Conservation (phyloP, 75 land plant species). For the Isoetes taiwanensis region DNA sequence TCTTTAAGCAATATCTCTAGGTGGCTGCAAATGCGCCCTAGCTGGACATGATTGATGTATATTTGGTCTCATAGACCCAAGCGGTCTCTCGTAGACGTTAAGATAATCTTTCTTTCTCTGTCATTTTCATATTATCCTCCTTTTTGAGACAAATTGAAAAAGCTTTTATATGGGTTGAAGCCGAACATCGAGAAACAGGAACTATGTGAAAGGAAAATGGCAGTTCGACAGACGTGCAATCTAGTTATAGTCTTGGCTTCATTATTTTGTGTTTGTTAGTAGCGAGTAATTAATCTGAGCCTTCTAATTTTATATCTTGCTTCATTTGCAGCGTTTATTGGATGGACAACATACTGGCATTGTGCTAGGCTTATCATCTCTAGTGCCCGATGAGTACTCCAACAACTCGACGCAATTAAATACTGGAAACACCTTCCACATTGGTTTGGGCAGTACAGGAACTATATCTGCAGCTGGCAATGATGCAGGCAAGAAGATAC, state of each 20-base stretch:
- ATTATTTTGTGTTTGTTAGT: not conserved
- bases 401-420: conserved; percentile 6
- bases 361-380: conserved; percentile 63
- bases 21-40: too few species aligned
- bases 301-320: not conserved
- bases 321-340: conserved; percentile 46
- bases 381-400: conserved; percentile 33
- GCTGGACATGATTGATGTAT: too few species aligned
- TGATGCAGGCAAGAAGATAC: conserved; percentile 63
- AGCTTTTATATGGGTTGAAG: too few species aligned
- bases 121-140: too few species aligned
- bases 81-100: too few species aligned
- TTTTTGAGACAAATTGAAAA: too few species aligned
- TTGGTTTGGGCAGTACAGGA: conserved; percentile 48
- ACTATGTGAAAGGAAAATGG: too few species aligned
- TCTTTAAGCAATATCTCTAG: too few species aligned
- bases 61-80: too few species aligned
- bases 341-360: conserved; percentile 77
- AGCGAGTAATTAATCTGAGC: too few species aligned
- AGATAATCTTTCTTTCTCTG: too few species aligned
- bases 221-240: not conserved
- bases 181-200: too few species aligned
- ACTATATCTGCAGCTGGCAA: conserved; percentile 37
- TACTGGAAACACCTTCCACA: conserved; percentile 11
- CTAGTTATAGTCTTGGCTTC: not conserved